phyloP scores from a whole-genome alignment of 2,329 filamentous ascomycete genomes.

The Diaporthe caulivora region DNA sequence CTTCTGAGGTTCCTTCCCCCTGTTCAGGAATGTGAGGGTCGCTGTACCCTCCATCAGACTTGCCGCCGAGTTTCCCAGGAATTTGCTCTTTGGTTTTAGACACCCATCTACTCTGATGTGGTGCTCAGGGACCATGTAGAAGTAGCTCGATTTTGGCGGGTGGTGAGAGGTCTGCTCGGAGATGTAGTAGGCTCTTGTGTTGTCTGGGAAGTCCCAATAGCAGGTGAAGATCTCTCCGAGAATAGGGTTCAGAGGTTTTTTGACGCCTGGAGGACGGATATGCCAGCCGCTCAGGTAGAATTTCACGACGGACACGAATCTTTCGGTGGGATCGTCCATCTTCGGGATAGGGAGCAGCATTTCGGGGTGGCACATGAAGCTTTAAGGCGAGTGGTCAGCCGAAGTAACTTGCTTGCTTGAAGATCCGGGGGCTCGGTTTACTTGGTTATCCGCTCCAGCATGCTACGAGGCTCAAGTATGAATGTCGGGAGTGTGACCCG shows the following conservation, averaged over 20 bases:
- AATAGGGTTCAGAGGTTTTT: constrained; percentile 97
- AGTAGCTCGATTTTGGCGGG: constrained; percentile 98
- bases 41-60: constrained; percentile 99
- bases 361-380: constrained; percentile 99
- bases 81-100: constrained; percentile 93
- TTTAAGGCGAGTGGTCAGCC: constrained; percentile 52
- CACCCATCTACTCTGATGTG: constrained; percentile 96
- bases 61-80: constrained; percentile 95
- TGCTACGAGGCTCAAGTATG: constrained; percentile 96
- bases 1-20: constrained; percentile 71
- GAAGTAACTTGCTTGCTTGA: not conserved
- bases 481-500: constrained; percentile 96
- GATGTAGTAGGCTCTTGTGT: constrained; percentile 93
- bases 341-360: constrained; percentile 88
- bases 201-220: constrained; percentile 92
- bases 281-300: constrained; percentile 99
- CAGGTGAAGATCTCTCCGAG: constrained; percentile 95
- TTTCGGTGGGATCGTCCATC: constrained; percentile 88
- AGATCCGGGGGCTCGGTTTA: constrained; percentile 57
- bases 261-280: constrained; percentile 96
- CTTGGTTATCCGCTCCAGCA: constrained; percentile 99
- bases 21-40: constrained; percentile 84
- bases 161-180: constrained; percentile 98
- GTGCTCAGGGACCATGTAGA: constrained; percentile 96
- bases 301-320: constrained; percentile 95